Percentiles rank a stretch among this genome's conserved stretches.
Conservation (phyloP, 352 stramenopile genomes). For the Globisporangium cystogenes region DNA sequence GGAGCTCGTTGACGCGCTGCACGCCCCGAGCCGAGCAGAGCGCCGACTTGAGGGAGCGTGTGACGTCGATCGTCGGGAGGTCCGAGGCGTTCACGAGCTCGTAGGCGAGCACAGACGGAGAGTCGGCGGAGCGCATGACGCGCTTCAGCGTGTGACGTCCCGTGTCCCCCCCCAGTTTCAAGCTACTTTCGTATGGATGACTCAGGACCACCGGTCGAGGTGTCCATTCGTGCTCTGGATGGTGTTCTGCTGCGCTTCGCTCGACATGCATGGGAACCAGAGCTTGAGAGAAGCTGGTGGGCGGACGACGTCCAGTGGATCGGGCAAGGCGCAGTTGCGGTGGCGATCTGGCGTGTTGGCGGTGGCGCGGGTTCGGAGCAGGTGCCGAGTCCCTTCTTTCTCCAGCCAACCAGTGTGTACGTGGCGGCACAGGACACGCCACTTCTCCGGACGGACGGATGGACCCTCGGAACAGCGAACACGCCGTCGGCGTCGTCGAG, state of each 20-base stretch:
- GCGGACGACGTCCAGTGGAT: no score
- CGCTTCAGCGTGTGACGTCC: no score
- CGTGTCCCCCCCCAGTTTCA: no score
- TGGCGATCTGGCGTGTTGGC: background rate
- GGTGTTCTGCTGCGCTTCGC: no score
- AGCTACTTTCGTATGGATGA: no score
- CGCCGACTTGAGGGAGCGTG: constrained; percentile 4
- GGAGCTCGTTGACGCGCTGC: background rate
- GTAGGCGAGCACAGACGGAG: background rate
- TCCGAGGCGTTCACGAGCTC: constrained; percentile 4
- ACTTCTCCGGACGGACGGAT: background rate
- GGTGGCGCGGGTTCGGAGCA: background rate
- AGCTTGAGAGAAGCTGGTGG: no score
- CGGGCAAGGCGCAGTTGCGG: no score
- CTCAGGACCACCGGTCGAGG: no score
- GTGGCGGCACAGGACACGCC: background rate
- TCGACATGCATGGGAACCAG: no score
- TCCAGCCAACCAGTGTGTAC: background rate
- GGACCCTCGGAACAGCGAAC: background rate
- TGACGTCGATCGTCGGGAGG: constrained; percentile 7
- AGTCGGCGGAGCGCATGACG: no score
- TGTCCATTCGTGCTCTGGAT: no score
- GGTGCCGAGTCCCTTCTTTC: background rate
- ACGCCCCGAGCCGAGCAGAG: background rate
- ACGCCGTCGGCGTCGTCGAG: background rate